These are phyloP conservation scores for Coriolopsis trogii DNA, from an alignment of 1,284 basidiomycete species.

Conservation along the genomic window DNA sequence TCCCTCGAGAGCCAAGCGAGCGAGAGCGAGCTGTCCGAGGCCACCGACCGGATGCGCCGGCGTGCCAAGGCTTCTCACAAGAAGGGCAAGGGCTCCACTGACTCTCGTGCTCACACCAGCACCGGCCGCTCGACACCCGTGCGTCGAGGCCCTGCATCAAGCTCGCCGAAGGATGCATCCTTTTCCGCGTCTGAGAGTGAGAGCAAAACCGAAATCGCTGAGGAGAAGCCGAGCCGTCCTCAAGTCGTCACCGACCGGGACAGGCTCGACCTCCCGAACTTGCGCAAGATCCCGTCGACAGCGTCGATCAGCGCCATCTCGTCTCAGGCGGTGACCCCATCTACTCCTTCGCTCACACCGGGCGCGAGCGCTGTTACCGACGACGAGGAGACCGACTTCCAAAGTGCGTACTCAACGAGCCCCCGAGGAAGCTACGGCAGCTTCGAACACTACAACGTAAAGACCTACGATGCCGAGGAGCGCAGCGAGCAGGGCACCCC, in stretches of 20 bases:
- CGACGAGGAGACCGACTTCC: slow-evolving; percentile 83
- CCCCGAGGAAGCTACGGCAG: slow-evolving; percentile 61
- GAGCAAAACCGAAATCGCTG: slow-evolving; percentile 19
- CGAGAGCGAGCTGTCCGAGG: slow-evolving; percentile 48
- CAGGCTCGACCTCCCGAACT: slow-evolving; percentile 19
- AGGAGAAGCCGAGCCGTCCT: slow-evolving; percentile 15
- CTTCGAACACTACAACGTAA: slow-evolving; percentile 28
- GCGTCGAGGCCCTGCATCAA: slow-evolving; percentile 6
- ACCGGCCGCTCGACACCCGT: slow-evolving; percentile 24
- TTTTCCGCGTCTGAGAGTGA: slow-evolving; percentile 18
- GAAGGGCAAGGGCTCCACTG: slow-evolving; percentile 20
- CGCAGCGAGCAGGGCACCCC: slow-evolving; percentile 30
- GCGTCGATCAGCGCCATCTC: slow-evolving; percentile 34
- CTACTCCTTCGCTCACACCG: slow-evolving; percentile 45
- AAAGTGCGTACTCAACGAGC: slow-evolving; percentile 79
- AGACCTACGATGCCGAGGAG: slow-evolving; percentile 24
- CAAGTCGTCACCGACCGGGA: slow-evolving; percentile 17
- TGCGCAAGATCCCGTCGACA: slow-evolving; percentile 40
- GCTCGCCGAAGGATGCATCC: slow-evolving; percentile 5
- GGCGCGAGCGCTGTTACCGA: slow-evolving; percentile 56
- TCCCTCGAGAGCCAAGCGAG: slow-evolving; percentile 43
- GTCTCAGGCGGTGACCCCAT: slow-evolving; percentile 37
- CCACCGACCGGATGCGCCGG: slow-evolving; percentile 21
- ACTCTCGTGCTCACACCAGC: slow-evolving; percentile 20
- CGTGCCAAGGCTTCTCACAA: slow-evolving; percentile 21